Base-by-base conservation (phyloP, 2,329 filamentous ascomycete genomes). In the Trichoderma sp. region DNA sequence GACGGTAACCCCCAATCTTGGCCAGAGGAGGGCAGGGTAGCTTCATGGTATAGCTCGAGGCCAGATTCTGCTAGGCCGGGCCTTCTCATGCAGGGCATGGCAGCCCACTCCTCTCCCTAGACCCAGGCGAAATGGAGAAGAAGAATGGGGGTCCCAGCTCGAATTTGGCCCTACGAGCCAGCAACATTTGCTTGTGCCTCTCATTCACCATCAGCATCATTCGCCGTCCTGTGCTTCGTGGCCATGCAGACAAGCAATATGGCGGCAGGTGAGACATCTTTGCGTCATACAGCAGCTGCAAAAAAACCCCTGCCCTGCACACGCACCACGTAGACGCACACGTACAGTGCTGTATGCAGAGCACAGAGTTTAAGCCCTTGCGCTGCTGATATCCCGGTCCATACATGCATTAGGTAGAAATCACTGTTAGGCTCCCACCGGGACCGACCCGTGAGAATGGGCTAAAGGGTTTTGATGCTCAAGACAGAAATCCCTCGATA, bases 341-440 rank as follows among this genome's bases (percentile, higher is more conserved):
- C 34, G 12, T 24, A 58, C 18, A 51, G 15, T 21, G 30, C 30
- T 60, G 32, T 53, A 60, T 58, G 64, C 64, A 7, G 32, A 39
- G 53, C n/a, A 61, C 39, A n/a, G 15, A 43, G n/a, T 32, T 32
- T 21, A 51, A 51, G 26, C 66, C 34, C 56, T 69, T 28, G 26
- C 11, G 56, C 26, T 28, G 53, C 39, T 32, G 28, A 47, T 60
- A 60, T 58, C 65, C 65, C 15, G 39, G 65, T 61, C 53, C 15
- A 47, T 15, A 60, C 53, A 69, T 69, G 56, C 65, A 69, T 61
- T 61, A 61, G 56, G 66, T 69, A 47, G 34, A 51, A 60, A 69
- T 51, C 56, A 61, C 26, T 26, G 36, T 58, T 30, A 21, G 66
- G 66, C 36, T 60, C 26, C 66, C 56, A 51, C 12, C 66, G 47